phyloP scores from a whole-genome alignment of 2,329 filamentous ascomycete species.

The Samsoniella hepiali region DNA sequence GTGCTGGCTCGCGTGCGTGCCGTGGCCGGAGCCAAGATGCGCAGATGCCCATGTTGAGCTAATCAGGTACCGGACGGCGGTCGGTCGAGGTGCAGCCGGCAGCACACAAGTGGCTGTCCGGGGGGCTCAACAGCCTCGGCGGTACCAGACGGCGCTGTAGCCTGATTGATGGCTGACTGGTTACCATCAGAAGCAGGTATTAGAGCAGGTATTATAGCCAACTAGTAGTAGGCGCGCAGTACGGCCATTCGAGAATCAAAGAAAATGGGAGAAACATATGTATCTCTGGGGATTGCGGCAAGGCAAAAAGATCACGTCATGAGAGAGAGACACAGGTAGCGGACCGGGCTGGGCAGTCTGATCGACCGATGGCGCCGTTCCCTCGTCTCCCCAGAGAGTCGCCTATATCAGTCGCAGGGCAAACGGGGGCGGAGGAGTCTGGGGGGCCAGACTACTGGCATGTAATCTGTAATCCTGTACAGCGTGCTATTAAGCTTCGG shows the following conservation, averaged over 20 bases:
- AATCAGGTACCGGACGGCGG: background rate
- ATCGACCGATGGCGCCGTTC: background rate
- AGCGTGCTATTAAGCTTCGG: background rate
- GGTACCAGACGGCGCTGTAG: background rate
- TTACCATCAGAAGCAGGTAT: too few relatives aligned
- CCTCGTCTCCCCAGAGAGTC: background rate
- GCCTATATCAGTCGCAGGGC: background rate
- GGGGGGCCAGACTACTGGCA: background rate
- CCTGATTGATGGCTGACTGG: background rate
- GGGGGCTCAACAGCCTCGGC: background rate
- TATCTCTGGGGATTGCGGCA: too few relatives aligned
- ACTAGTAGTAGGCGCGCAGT: background rate
- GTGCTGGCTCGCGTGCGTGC: background rate
- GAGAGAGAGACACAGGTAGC: too few relatives aligned
- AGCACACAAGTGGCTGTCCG: background rate
- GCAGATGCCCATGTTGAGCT: slow-evolving; percentile 8
- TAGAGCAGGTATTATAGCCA: background rate
- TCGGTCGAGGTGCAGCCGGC: background rate
- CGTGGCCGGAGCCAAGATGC: background rate
- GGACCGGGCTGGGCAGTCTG: background rate
- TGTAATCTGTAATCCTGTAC: too few relatives aligned
- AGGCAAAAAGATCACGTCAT: too few relatives aligned
- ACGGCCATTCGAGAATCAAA: too few relatives aligned
- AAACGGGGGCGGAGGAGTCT: background rate
- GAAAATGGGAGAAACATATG: too few relatives aligned